Conservation (phyloP, 1,284 basidiomycete genomes). For the Cryptococcus floricola region DNA sequence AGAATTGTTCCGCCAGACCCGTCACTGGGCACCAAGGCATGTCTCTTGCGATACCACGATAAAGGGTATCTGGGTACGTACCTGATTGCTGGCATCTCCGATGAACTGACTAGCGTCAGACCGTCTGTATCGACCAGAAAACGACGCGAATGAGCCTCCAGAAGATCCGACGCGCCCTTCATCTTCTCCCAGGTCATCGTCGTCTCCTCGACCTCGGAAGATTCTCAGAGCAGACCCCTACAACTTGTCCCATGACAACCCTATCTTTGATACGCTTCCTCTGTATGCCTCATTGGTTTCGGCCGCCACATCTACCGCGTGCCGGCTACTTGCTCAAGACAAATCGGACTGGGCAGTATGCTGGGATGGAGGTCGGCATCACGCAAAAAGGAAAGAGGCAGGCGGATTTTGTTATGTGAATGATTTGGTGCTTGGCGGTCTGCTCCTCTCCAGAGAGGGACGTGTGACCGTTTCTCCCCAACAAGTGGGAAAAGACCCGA, state of each 20-base stretch:
- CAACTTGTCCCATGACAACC: constrained; percentile 64
- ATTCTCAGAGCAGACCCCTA: constrained; percentile 9
- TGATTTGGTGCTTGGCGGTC: constrained; percentile 75
- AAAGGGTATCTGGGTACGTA: constrained; percentile 45
- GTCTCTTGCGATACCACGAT: constrained; percentile 50
- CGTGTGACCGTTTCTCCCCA: constrained; percentile 3
- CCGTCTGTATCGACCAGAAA: constrained; percentile 47
- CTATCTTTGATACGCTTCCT: constrained; percentile 64
- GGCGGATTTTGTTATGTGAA: constrained; percentile 93
- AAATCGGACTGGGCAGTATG: constrained; percentile 63
- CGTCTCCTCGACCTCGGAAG: not conserved
- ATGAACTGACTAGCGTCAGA: not conserved
- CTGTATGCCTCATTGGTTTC: constrained; percentile 69
- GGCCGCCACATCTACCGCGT: constrained; percentile 71
- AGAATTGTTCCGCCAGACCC: constrained; percentile 24
- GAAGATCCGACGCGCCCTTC: constrained; percentile 4
- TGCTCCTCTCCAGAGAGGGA: constrained; percentile 28
- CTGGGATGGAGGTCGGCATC: constrained; percentile 71
- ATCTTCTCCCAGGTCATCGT: constrained; percentile 13
- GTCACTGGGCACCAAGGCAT: constrained; percentile 24
- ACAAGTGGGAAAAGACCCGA: not conserved
- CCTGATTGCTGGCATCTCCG: not conserved
- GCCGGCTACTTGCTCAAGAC: constrained; percentile 57
- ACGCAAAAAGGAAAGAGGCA: constrained; percentile 59
- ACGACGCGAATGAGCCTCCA: not conserved